Evolutionary conservation across 306 rosid genomes (phyloP), one percentile per base, ranked within the genome.

Genomic region (Nissolia schottii): DNA sequence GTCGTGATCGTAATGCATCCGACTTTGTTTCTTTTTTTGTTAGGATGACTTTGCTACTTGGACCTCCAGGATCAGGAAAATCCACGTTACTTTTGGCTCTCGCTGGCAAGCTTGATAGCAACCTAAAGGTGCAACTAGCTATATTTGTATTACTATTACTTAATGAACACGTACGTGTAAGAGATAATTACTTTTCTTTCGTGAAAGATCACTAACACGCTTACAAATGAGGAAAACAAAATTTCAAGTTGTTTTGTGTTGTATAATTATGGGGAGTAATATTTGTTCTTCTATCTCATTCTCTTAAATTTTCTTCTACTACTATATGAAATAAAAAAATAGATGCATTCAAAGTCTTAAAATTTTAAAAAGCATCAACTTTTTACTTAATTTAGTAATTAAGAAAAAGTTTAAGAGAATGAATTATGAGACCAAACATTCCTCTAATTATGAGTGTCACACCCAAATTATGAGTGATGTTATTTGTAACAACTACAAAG

Each of bases 11-110:
- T 5, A 13, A 14, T 43, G 49, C 28, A 50, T 15, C 18, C 40
- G 7, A 9, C 51, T 50, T 55, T 68, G n/a, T n/a, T n/a, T n/a
- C n/a, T n/a, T n/a, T n/a, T n/a, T 34, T 56, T 4, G 64, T 5
- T 79, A 92, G 97, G 96, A 87, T 92, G 96, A 92, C 95, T 67
- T 79, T 92, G 84, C 85, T 92, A 3, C 82, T 92, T 28, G 98
- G 98, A 37, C 96, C 98, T 62, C 98, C 98, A 9, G 90, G 95
- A 29, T 80, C 96, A 2, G 98, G 98, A 2, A 90, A 87, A 79
- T 82, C 98, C 16, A 76, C 96, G 12, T 67, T 92, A 76, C 98
- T 92, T 76, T 68, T 66, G 75, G 95, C 96, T 49, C 92, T 92
- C 19, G 91, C 98, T 0, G 95, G 98, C 25, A 92, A 92, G 82